A percentile compares a stretch with the other conserved stretches of the same genome.
These are phyloP conservation scores for Fagopyrum tataricum DNA, from an alignment of 148 eudicot species.

Conservation along the genomic window DNA sequence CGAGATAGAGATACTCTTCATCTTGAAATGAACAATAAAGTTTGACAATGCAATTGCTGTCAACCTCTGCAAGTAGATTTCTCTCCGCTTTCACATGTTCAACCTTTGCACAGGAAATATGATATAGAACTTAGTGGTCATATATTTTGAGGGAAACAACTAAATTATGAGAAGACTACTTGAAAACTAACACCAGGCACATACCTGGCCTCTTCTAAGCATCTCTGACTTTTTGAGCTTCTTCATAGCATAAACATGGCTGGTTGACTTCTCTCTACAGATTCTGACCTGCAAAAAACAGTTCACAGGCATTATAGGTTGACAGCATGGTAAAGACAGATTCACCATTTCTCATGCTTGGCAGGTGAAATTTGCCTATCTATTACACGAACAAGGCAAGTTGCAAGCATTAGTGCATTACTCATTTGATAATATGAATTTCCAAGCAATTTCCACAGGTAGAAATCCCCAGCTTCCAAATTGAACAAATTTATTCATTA, in stretches of 20 bases:
- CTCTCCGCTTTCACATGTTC: conserved; percentile 99
- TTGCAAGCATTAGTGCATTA: not conserved
- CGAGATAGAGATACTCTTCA: conserved; percentile 89
- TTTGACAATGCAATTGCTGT: conserved; percentile 98
- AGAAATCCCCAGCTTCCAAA: conserved; percentile 5
- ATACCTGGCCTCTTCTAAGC: conserved; percentile 98
- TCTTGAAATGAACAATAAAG: conserved; percentile 99
- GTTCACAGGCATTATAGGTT: not conserved
- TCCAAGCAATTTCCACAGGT: not conserved
- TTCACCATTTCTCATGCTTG: not conserved
- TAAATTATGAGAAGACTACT: not conserved
- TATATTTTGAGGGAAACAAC: not conserved
- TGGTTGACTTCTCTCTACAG: conserved; percentile 85
- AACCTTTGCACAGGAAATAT: conserved; percentile 38
- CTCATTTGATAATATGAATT: not conserved
- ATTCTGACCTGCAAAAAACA: conserved; percentile 62
- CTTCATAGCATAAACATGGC: conserved; percentile 96
- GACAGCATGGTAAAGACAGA: not conserved
- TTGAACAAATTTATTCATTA: not conserved
- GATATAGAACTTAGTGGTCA: not conserved
- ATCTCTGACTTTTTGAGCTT: conserved; percentile 96
- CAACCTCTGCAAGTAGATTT: conserved; percentile 95
- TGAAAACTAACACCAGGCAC: conserved; percentile 9
- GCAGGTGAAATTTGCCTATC: not conserved
- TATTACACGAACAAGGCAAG: too few relatives aligned